These are phyloP conservation scores for Verticillium albo-atrum DNA, from an alignment of 2,329 filamentous ascomycete genomes.

Conservation along the genomic window DNA sequence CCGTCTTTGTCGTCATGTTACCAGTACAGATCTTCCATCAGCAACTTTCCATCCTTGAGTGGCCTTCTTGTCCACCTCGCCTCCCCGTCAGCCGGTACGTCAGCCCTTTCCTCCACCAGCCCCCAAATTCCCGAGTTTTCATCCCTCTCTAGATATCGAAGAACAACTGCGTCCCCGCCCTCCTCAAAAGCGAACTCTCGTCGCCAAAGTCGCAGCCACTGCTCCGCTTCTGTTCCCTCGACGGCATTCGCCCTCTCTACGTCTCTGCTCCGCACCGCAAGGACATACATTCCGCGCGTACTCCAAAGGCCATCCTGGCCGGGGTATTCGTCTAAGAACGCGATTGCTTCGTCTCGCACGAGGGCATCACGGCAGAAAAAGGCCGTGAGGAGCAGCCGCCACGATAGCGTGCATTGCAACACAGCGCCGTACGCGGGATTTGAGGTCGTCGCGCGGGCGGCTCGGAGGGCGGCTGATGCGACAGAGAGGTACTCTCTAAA, in stretches of 20 bases:
- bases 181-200: constrained; percentile 30
- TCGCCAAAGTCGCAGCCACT: constrained; percentile 25
- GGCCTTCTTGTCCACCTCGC: background rate
- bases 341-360: constrained; percentile 23
- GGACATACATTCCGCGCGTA: constrained; percentile 18
- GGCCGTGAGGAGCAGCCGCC: constrained; percentile 16
- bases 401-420: constrained; percentile 23
- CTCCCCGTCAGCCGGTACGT: constrained; percentile 19
- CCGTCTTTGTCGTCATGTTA: no score
- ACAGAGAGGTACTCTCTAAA: constrained; percentile 28
- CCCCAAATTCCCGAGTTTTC: constrained; percentile 24
- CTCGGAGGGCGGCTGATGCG: constrained; percentile 19
- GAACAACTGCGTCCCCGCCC: constrained; percentile 23
- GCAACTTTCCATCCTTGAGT: background rate
- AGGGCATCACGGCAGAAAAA: constrained; percentile 26
- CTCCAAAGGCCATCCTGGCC: constrained; percentile 27
- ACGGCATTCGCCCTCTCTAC: constrained; percentile 21
- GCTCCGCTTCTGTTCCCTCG: constrained; percentile 21
- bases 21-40: background rate
- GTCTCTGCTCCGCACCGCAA: constrained; percentile 18
- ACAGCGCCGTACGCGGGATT: constrained; percentile 20
- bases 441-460: constrained; percentile 6
- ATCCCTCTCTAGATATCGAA: constrained; percentile 23
- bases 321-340: constrained; percentile 26
- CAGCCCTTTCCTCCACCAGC: constrained; percentile 31